Conservation (phyloP, 2,329 filamentous ascomycete genomes). For the Pseudogymnoascus destructans region DNA sequence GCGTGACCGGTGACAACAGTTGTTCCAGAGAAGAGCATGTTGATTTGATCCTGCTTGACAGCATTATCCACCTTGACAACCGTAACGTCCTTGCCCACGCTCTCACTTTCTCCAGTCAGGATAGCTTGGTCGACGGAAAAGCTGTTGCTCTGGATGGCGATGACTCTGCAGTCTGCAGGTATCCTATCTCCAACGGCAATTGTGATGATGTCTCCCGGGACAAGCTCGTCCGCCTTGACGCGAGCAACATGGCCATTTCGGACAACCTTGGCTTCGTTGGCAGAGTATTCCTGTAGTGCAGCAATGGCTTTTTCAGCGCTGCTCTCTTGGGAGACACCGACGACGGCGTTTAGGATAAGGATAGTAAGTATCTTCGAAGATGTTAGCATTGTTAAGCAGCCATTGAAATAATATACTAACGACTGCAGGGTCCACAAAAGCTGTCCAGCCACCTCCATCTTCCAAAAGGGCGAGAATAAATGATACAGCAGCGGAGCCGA, state of each 20-base stretch:
- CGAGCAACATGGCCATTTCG: slow-evolving; percentile 38
- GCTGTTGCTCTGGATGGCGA: slow-evolving; percentile 91
- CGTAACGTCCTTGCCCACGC: slow-evolving; percentile 69
- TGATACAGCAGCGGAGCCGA: slow-evolving; percentile 84
- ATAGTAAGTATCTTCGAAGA: slow-evolving; percentile 75
- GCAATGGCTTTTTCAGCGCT: slow-evolving; percentile 50
- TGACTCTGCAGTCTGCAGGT: slow-evolving; percentile 67
- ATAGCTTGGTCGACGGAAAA: slow-evolving; percentile 96
- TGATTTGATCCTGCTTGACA: slow-evolving; percentile 93
- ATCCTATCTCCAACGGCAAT: slow-evolving; percentile 54
- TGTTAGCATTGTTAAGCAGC: slow-evolving; percentile 13
- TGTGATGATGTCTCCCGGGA: slow-evolving; percentile 52
- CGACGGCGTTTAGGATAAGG: slow-evolving; percentile 52
- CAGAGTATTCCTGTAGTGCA: slow-evolving; percentile 29
- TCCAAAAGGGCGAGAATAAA: slow-evolving; percentile 90
- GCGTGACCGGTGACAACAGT: slow-evolving; percentile 93
- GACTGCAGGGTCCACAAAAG: slow-evolving; percentile 91
- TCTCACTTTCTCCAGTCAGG: slow-evolving; percentile 93
- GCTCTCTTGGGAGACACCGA: slow-evolving; percentile 49
- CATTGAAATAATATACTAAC: slow-evolving; percentile 41
- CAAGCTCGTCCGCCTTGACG: slow-evolving; percentile 43
- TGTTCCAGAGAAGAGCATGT: slow-evolving; percentile 97
- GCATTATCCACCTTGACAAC: slow-evolving; percentile 65
- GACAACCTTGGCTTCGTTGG: slow-evolving; percentile 44
- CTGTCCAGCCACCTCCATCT: slow-evolving; percentile 85